These are phyloP conservation scores for Pseudocercospora eumusae DNA, from an alignment of 2,329 filamentous ascomycete species.

Conservation along the genomic window DNA sequence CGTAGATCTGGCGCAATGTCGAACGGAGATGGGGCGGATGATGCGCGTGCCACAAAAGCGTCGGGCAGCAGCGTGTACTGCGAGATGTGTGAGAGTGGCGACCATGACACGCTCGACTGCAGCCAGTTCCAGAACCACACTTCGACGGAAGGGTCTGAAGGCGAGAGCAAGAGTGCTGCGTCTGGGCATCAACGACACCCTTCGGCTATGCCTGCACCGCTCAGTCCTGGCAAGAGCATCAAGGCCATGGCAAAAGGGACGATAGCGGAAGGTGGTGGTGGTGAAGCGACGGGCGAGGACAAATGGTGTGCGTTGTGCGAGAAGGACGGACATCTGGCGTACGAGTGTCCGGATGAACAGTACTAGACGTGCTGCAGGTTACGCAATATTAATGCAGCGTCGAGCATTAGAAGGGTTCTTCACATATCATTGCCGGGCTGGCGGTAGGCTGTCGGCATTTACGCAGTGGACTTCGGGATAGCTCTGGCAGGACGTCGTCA, in stretches of 20 bases:
- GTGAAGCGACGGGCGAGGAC: constrained; percentile 56
- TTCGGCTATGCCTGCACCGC: constrained; percentile 22
- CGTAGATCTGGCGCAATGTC: constrained; percentile 35
- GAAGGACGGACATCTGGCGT: constrained; percentile 89
- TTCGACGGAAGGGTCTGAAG: constrained; percentile 24
- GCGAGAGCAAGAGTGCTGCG: constrained; percentile 14
- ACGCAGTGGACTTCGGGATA: background rate
- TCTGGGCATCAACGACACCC: constrained; percentile 17
- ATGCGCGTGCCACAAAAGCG: constrained; percentile 11
- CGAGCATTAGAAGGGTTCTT: constrained; percentile 1
- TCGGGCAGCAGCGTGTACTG: constrained; percentile 61
- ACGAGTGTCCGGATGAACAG: constrained; percentile 44
- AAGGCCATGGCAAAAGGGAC: constrained; percentile 12
- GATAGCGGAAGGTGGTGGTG: constrained; percentile 36
- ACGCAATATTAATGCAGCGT: too few species aligned
- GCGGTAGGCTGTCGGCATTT: background rate
- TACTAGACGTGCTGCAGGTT: constrained; percentile 35
- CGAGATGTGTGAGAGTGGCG: constrained; percentile 89
- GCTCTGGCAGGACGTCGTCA: background rate
- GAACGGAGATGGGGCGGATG: constrained; percentile 8
- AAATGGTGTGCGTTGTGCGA: constrained; percentile 99
- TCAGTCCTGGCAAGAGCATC: constrained; percentile 14
- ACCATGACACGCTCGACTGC: constrained; percentile 92
- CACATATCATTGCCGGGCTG: background rate
- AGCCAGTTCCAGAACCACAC: constrained; percentile 48